Base-by-base conservation (phyloP, 2,329 filamentous ascomycete genomes). In the Botrytis fabae region DNA sequence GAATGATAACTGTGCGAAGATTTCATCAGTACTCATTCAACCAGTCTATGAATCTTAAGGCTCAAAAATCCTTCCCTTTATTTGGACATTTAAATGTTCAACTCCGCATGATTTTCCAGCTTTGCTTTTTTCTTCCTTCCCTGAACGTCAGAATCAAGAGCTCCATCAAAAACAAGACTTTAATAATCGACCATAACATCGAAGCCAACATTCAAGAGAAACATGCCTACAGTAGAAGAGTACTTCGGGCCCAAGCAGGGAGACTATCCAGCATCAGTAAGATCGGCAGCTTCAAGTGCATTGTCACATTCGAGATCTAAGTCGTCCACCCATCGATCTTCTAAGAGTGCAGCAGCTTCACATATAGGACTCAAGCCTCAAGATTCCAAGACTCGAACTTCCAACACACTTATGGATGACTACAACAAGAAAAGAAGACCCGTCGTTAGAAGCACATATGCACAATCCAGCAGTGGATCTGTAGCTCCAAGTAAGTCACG, bases 11-110 rank as follows among this genome's bases (percentile, higher is more conserved):
- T 61, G 14, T 2, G n/a, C n/a, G 59, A 40, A 61, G 6, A 61
- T 61, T 61, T 6, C 22, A 8, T 14, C 2, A n/a, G 18, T 42
- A 62, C 25, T 40, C 25, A 62, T 62, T n/a, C 42, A 22, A 40
- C 0, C 40, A n/a, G 25, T 62, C 1, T 61, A 40, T 61, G 22
- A 61, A 40, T n/a, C 59, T n/a, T 12, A 18, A 61, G 12, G 6
- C 6, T 16, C 20, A n/a, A 0, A 61, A n/a, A 9, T 22, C 3
- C 1, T 40, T 0, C 12, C 18, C 22, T 38, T 9, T 14, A 18
- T 61, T 38, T 40, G 22, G 59, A 61, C n/a, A 61, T 25, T 61
- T 18, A 61, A 61, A 35, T 1, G 59, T 4, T n/a, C 22, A 40
- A 0, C 10, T 61, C 4, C 14, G 35, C 22, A 25, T 16, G 40